Conservation (phyloP, 306 rosid species). For the Vachellia collinsii region DNA sequence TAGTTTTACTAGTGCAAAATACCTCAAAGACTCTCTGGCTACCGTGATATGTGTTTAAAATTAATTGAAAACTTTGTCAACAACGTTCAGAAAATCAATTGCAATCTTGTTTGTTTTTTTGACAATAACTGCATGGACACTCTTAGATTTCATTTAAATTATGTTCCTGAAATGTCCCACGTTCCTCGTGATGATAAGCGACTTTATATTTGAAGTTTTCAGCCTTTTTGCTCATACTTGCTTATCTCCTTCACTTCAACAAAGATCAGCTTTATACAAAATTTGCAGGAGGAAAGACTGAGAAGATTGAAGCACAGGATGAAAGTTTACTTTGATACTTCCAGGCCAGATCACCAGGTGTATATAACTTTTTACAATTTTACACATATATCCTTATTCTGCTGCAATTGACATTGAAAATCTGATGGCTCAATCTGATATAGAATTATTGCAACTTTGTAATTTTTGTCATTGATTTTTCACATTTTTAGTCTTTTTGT, state of each 20-base stretch:
- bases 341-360: conserved; percentile 83
- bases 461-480: not conserved
- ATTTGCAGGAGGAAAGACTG: conserved; percentile 71
- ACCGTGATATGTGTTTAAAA: conserved; percentile 5
- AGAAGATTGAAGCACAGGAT: conserved; percentile 64
- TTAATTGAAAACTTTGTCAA: not conserved
- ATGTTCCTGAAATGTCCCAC: conserved; percentile 1
- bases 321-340: conserved; percentile 76
- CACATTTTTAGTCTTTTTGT: conserved; percentile 17
- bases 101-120: conserved; percentile 29
- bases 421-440: not conserved
- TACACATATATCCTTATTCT: conserved; percentile 5
- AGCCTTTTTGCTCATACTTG: not conserved
- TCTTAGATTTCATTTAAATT: not conserved
- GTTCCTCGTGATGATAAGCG: not conserved
- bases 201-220: not conserved
- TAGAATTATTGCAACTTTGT: not conserved
- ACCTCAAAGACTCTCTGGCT: conserved; percentile 1
- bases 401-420: not conserved
- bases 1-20: not conserved
- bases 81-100: not conserved
- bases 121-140: not conserved
- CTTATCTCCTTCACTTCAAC: conserved; percentile 14
- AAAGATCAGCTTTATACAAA: conserved; percentile 6
- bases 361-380: not conserved